Conservation (phyloP, 352 stramenopile genomes). For the Phytophthora europaea region DNA sequence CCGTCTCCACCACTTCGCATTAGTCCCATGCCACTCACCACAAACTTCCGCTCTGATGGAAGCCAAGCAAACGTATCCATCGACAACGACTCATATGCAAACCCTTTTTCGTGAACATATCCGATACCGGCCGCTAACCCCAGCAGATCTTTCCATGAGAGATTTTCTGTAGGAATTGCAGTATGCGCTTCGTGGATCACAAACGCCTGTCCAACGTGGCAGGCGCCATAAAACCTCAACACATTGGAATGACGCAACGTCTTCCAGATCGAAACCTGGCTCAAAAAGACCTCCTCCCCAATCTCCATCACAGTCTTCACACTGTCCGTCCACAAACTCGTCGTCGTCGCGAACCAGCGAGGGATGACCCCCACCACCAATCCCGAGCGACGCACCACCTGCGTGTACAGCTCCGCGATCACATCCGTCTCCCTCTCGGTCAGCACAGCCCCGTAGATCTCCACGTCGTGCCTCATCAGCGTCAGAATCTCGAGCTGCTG, state of each 20-base stretch:
- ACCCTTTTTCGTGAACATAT: background rate
- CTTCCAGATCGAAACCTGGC: background rate
- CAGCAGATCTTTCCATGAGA: background rate
- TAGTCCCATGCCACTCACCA: background rate
- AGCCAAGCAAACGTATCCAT: background rate
- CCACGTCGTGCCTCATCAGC: background rate
- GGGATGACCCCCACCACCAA: slow-evolving; percentile 1
- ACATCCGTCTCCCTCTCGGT: slow-evolving; percentile 1
- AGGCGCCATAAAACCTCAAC: background rate
- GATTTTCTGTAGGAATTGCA: background rate
- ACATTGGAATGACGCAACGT: background rate
- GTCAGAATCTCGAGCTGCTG: background rate
- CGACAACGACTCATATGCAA: background rate
- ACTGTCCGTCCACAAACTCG: background rate
- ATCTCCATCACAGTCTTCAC: background rate
- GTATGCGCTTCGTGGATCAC: background rate
- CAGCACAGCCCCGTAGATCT: slow-evolving; percentile 4
- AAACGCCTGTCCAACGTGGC: background rate
- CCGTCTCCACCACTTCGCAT: background rate
- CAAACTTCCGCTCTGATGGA: background rate
- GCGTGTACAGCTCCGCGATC: background rate
- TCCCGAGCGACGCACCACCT: background rate
- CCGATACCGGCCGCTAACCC: background rate
- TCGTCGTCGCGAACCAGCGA: slow-evolving; percentile 2
- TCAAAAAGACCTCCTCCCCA: background rate